Conservation (phyloP, 805 yeast species). For the Nakazawaea ishiwadae region DNA sequence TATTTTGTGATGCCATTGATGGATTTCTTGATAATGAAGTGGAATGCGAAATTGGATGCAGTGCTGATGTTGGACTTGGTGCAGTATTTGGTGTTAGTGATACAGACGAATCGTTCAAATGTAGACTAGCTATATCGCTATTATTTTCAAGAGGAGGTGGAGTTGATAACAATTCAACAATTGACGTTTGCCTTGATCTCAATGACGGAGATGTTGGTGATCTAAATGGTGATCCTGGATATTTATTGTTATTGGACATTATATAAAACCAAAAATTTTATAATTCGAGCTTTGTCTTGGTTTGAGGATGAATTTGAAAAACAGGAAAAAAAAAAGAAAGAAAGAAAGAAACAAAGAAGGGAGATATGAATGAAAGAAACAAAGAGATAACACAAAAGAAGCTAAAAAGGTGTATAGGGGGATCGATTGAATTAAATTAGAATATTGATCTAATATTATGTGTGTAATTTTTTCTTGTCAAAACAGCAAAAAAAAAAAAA, state of each 20-base stretch:
- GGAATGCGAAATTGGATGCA: background rate
- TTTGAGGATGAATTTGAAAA: background rate
- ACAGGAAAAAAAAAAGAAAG: background rate
- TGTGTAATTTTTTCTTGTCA: no score
- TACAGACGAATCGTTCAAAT: constrained; percentile 9
- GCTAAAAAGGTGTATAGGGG: no score
- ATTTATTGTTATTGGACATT: constrained; percentile 20
- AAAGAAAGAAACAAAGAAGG: no score
- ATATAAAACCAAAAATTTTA: no score
- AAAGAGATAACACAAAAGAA: no score
- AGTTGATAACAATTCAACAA: constrained; percentile 69
- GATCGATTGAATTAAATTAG: no score
- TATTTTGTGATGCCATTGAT: constrained; percentile 25
- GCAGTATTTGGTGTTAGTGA: constrained; percentile 3
- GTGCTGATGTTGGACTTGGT: constrained; percentile 6
- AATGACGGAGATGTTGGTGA: constrained; percentile 29
- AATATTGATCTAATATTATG: no score
- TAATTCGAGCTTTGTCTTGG: no score
- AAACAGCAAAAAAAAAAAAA: no score
- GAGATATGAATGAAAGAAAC: no score
- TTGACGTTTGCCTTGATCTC: constrained; percentile 54
- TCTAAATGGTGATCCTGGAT: constrained; percentile 33
- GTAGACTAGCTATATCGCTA: constrained; percentile 15
- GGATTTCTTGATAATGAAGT: constrained; percentile 30
- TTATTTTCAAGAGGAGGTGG: constrained; percentile 59